These are phyloP conservation scores for Hamamelis virginiana DNA, from an alignment of 164 flowering plant genomes.

Conservation along the genomic window DNA sequence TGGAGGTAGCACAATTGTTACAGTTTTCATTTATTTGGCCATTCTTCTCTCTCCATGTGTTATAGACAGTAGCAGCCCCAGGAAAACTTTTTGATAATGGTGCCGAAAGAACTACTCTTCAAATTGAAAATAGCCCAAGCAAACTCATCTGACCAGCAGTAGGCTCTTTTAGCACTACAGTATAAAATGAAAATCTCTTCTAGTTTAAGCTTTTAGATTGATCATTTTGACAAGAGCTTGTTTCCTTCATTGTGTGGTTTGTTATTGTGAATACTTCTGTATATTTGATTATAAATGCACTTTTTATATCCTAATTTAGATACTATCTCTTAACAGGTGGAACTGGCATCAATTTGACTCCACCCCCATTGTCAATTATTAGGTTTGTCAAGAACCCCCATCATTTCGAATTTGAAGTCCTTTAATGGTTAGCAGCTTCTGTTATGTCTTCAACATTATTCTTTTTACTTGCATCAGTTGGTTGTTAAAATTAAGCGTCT, in stretches of 20 bases:
- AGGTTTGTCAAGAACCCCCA: slow-evolving; percentile 40
- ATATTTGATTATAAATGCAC: not conserved
- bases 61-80: too few species aligned
- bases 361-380: slow-evolving; percentile 79
- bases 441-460: not conserved
- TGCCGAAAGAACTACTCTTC: too few species aligned
- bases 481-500: not conserved
- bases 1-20: too few species aligned
- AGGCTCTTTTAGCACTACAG: too few species aligned
- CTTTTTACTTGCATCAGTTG: not conserved
- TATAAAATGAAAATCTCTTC: too few species aligned
- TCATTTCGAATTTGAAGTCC: not conserved
- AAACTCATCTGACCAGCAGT: too few species aligned
- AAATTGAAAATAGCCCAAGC: too few species aligned
- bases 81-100: too few species aligned
- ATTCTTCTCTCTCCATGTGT: too few species aligned
- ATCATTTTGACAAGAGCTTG: not conserved
- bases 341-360: slow-evolving; percentile 93
- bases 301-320: not conserved
- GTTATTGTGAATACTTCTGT: not conserved
- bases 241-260: not conserved
- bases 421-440: not conserved
- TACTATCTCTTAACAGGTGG: slow-evolving; percentile 62
- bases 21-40: too few species aligned
- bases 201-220: too few species aligned